These are phyloP conservation scores for Monotropa hypopitys DNA, from an alignment of 179 eudicot genomes.

Conservation along the genomic window DNA sequence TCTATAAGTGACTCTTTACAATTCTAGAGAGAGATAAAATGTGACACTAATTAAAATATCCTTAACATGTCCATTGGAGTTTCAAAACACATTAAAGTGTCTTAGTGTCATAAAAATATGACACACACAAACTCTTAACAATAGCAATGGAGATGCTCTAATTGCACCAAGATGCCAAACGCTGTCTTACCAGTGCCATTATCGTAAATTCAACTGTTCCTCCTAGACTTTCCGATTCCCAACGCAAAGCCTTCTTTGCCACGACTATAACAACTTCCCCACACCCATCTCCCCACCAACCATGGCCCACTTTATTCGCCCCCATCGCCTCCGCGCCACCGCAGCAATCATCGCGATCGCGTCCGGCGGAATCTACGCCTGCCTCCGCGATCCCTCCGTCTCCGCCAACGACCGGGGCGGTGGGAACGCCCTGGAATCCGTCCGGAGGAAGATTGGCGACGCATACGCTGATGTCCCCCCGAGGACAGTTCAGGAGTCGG, in stretches of 20 bases:
- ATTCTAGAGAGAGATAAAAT: no score
- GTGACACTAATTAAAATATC: no score
- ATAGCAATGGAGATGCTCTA: no score
- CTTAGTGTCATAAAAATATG: no score
- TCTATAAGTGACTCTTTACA: no score
- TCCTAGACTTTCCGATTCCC: neutral
- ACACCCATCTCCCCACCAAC: neutral
- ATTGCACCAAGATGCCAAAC: neutral
- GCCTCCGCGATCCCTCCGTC: slow-evolving; percentile 24
- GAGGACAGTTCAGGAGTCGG: slow-evolving; percentile 38
- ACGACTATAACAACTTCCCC: neutral
- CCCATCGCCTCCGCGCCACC: slow-evolving; percentile 40
- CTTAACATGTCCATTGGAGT: no score
- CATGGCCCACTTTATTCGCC: slow-evolving; percentile 47
- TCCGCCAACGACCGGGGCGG: slow-evolving; percentile 34
- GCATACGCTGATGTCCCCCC: slow-evolving; percentile 43
- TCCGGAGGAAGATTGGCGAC: slow-evolving; percentile 46
- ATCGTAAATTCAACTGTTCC: neutral
- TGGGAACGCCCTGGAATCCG: slow-evolving; percentile 17
- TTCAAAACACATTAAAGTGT: no score
- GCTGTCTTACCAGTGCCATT: neutral
- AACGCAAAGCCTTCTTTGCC: neutral
- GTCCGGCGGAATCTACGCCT: slow-evolving; percentile 24
- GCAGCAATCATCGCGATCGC: slow-evolving; percentile 33
- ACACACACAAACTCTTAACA: no score